phyloP scores from a whole-genome alignment of 179 eudicot genomes.

The Spergularia azorica region DNA sequence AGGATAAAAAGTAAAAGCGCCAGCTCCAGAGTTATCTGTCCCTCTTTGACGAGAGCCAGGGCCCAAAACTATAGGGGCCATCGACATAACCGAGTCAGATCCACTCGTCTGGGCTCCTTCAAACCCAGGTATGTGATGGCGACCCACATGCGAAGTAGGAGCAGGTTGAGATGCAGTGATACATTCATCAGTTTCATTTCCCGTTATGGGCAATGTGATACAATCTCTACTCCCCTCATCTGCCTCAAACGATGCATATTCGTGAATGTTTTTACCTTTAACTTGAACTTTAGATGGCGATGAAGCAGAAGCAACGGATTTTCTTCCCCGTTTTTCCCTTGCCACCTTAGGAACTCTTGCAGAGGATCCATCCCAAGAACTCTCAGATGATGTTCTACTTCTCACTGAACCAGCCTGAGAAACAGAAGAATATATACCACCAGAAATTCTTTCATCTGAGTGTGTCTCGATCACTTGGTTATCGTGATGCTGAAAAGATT shows the following conservation, averaged over 20 bases:
- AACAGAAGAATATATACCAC: slow-evolving; percentile 60
- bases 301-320: slow-evolving; percentile 34
- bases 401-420: slow-evolving; percentile 56
- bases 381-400: slow-evolving; percentile 76
- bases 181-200: slow-evolving; percentile 41
- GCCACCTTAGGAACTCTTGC: slow-evolving; percentile 49
- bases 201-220: slow-evolving; percentile 29
- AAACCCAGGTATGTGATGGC: slow-evolving; percentile 41
- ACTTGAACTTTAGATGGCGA: slow-evolving; percentile 39
- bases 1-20: slow-evolving; percentile 62
- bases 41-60: slow-evolving; percentile 56
- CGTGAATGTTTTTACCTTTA: slow-evolving; percentile 45
- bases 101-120: slow-evolving; percentile 59
- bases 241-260: slow-evolving; percentile 33
- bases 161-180: slow-evolving; percentile 35
- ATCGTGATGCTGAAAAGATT: slow-evolving; percentile 38
- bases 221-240: slow-evolving; percentile 54
- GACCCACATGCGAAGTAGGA: slow-evolving; percentile 38
- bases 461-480: slow-evolving; percentile 37
- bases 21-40: slow-evolving; percentile 51
- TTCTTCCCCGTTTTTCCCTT: slow-evolving; percentile 64
- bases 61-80: slow-evolving; percentile 55
- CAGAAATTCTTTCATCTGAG: slow-evolving; percentile 57
- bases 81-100: slow-evolving; percentile 48
- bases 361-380: slow-evolving; percentile 88